Evolutionary conservation across 2,329 filamentous ascomycete genomes (phyloP), one percentile per base, ranked within the genome.

Genomic region (Sporothrix brunneoviolacea): DNA sequence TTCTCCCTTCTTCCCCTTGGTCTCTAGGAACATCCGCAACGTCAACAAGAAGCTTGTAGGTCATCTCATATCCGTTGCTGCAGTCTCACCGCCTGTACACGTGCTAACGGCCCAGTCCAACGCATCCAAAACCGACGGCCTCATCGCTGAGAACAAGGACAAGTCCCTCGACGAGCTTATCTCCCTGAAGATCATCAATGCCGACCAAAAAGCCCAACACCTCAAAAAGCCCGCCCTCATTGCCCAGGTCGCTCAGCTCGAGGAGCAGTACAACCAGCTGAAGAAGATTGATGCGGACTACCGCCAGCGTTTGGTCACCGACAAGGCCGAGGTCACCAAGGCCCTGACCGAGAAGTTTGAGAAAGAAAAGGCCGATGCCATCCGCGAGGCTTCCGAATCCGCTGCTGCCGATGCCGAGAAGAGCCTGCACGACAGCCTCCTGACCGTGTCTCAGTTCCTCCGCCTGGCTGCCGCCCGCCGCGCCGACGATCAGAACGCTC

Each of bases 1-100:
- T 39, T 24, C 8, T 27, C 45, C 55, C 62, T 56, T 44, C 50
- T 57, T 48, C 40, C 37, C 50, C 15, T 21, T 43, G 54, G 21
- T 56, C 9, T 12, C 21, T 59, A 95, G 90, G 77, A 89, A 82
- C 68, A 87, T 96, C 61, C 90, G 91, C 64, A 95, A 93, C 68
- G 73, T 93, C 63, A 86, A 83, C 75, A 97, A 96, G 80, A 96
- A 96, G 73, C 83, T 97, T 62, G 88, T 95, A 71, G 72, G 86
- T 74, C n/a, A n/a, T n/a, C n/a, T n/a, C n/a, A n/a, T n/a, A n/a
- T 50, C 5, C 12, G 7, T 22, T 6, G 18, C 28, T 6, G 13
- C 2, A 8, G 5, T 21, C n/a, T 8, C n/a, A 16, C 24, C 32
- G 4, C 19, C 10, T 12, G 3, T 18, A 3, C 10, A n/a, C 37